These are phyloP conservation scores for Rhizodiscina lignyota DNA, from an alignment of 495 filamentous ascomycete genomes.

Conservation along the genomic window DNA sequence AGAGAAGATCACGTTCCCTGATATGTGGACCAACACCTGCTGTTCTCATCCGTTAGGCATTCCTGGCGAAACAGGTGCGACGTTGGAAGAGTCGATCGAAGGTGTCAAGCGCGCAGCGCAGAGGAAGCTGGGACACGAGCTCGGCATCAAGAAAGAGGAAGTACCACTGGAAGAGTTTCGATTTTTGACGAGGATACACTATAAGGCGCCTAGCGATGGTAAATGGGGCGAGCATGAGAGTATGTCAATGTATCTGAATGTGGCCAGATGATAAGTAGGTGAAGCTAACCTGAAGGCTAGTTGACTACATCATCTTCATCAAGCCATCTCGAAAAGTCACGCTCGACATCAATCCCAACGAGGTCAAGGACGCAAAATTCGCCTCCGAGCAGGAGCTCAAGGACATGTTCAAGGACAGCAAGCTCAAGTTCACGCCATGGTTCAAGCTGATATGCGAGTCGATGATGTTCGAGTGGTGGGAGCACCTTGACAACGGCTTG, in stretches of 20 bases:
- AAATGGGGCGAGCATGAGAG: constrained; percentile 99
- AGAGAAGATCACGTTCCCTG: constrained; percentile 97
- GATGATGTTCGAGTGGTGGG: constrained; percentile 98
- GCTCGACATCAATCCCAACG: constrained; percentile 64
- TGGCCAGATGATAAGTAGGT: constrained; percentile 7
- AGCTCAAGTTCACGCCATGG: constrained; percentile 86
- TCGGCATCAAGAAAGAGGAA: constrained; percentile 79
- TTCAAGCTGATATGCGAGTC: constrained; percentile 98
- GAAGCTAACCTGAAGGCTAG: constrained; percentile 28
- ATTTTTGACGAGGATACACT: constrained; percentile 94
- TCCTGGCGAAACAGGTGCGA: constrained; percentile 71
- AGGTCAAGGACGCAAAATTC: constrained; percentile 69
- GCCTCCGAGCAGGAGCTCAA: constrained; percentile 72
- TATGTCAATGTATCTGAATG: constrained; percentile 29
- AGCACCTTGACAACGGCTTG: constrained; percentile 57
- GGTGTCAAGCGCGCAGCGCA: constrained; percentile 84
- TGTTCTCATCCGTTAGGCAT: constrained; percentile 94
- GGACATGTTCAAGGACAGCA: constrained; percentile 64
- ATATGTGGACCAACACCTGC: constrained; percentile 99
- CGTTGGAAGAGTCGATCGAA: constrained; percentile 53
- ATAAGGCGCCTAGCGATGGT: constrained; percentile 91
- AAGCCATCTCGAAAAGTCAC: constrained; percentile 62
- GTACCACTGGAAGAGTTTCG: constrained; percentile 85
- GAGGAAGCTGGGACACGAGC: constrained; percentile 83
- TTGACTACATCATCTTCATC: constrained; percentile 99